phyloP scores from a whole-genome alignment of 306 rosid genomes.

The Clitoria ternatea region DNA sequence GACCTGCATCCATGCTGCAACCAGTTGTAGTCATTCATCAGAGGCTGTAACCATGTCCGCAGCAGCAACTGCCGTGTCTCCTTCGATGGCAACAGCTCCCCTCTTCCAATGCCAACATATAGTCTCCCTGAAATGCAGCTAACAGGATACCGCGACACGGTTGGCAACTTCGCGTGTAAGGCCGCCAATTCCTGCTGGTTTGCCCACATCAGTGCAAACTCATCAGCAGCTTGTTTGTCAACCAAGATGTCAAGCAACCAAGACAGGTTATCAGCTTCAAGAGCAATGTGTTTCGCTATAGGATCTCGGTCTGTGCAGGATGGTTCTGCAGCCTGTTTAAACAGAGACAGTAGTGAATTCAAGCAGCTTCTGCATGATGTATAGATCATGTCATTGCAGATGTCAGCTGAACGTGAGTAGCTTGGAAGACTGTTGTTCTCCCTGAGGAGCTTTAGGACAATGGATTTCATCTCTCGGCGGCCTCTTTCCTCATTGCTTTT shows the following conservation, averaged over 20 bases:
- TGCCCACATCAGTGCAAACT: conserved; percentile 76
- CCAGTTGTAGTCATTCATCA: conserved; percentile 91
- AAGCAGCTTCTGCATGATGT: conserved; percentile 64
- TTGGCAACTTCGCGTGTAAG: conserved; percentile 59
- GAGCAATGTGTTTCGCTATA: conserved; percentile 55
- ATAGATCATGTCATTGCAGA: conserved; percentile 61
- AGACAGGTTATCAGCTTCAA: conserved; percentile 77
- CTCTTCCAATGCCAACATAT: conserved; percentile 82
- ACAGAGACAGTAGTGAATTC: conserved; percentile 50
- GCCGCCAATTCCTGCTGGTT: conserved; percentile 74
- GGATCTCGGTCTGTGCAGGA: conserved; percentile 40
- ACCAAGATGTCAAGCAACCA: conserved; percentile 91
- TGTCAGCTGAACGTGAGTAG: conserved; percentile 41
- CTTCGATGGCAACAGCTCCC: conserved; percentile 74
- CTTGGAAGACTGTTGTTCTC: conserved; percentile 68
- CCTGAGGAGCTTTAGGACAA: conserved; percentile 84
- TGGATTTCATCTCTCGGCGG: conserved; percentile 94
- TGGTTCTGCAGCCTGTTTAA: conserved; percentile 64
- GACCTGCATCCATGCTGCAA: conserved; percentile 83
- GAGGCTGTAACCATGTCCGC: conserved; percentile 91
- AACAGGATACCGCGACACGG: conserved; percentile 58
- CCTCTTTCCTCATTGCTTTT: conserved; percentile 84
- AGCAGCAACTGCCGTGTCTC: conserved; percentile 66
- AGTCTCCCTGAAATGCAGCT: conserved; percentile 80
- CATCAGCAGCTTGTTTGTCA: conserved; percentile 81